Evolutionary conservation across 768 basidiomycete species (phyloP).

Genomic region (Boletus patriciae): DNA sequence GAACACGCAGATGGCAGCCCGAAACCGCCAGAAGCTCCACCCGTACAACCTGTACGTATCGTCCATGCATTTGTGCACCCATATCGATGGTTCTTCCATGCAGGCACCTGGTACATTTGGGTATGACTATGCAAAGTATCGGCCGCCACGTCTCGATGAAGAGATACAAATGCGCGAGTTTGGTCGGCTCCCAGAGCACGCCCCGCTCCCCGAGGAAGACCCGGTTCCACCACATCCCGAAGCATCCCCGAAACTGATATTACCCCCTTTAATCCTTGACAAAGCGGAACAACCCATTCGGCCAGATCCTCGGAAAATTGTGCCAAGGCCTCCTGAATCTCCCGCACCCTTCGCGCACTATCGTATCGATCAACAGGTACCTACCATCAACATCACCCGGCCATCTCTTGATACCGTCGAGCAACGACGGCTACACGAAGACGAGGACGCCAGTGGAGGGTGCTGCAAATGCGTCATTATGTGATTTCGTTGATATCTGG

Average conservation of each 20-base stretch:
- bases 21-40: conserved; percentile 40
- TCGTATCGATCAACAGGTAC: conserved; percentile 25
- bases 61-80: background rate
- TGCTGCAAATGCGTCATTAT: conserved; percentile 87
- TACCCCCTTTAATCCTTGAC: conserved; percentile 30
- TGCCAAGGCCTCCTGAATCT: conserved; percentile 43
- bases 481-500: conserved; percentile 47
- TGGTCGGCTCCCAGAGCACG: conserved; percentile 41
- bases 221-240: background rate
- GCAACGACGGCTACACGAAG: conserved; percentile 30
- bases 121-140: conserved; percentile 71
- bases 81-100: conserved; percentile 5
- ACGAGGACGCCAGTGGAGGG: conserved; percentile 50
- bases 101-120: conserved; percentile 86
- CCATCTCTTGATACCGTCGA: conserved; percentile 30
- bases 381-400: conserved; percentile 34
- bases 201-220: conserved; percentile 17
- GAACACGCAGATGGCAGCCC: conserved; percentile 69
- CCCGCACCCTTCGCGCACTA: conserved; percentile 70
- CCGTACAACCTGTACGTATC: conserved; percentile 58
- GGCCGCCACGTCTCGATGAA: conserved; percentile 43
- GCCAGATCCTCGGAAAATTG: conserved; percentile 14
- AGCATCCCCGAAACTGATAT: conserved; percentile 11
- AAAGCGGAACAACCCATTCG: conserved; percentile 32
- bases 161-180: conserved; percentile 71